A percentile compares a stretch with the other conserved stretches of the same genome.
Evolutionary conservation across 2,329 filamentous ascomycete species (phyloP).

Genomic region (Passalora sequoiae): DNA sequence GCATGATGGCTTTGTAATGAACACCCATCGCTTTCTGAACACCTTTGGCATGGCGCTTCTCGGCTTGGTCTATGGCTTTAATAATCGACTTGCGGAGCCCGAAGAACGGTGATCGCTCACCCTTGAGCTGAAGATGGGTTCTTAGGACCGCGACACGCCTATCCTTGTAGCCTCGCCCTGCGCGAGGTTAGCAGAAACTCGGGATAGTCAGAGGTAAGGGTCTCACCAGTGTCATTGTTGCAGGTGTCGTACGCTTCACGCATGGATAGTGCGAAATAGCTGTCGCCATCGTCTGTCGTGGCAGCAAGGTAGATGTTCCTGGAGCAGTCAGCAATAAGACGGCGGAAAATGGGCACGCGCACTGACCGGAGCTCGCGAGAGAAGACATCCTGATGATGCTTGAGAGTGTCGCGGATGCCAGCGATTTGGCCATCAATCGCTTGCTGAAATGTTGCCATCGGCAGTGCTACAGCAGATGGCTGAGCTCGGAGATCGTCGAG

Average conservation of each 20-base stretch:
- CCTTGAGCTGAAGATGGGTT: neutral
- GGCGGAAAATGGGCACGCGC: too few species aligned
- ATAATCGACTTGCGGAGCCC: neutral
- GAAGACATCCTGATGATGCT: neutral
- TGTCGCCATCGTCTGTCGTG: neutral
- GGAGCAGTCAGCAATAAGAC: too few species aligned
- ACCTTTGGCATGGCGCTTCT: neutral
- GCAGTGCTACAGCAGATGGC: slow-evolving; percentile 3
- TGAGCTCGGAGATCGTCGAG: neutral
- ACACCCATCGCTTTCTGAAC: neutral
- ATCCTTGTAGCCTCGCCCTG: too few species aligned
- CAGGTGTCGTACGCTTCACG: slow-evolving; percentile 5
- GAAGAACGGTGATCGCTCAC: neutral
- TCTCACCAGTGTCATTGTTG: slow-evolving; percentile 8
- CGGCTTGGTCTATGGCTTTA: neutral
- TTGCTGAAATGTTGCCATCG: slow-evolving; percentile 4
- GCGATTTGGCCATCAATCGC: slow-evolving; percentile 2
- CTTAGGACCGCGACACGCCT: too few species aligned
- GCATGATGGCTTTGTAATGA: slow-evolving; percentile 1
- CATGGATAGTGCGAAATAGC: slow-evolving; percentile 14
- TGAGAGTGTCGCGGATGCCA: slow-evolving; percentile 1
- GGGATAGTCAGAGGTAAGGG: too few species aligned
- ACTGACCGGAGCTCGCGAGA: too few species aligned
- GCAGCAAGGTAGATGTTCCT: slow-evolving; percentile 12
- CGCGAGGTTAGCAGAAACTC: too few species aligned